Evolutionary conservation across 1,284 basidiomycete genomes (phyloP).

Genomic region (Singerocomus inundabilis): DNA sequence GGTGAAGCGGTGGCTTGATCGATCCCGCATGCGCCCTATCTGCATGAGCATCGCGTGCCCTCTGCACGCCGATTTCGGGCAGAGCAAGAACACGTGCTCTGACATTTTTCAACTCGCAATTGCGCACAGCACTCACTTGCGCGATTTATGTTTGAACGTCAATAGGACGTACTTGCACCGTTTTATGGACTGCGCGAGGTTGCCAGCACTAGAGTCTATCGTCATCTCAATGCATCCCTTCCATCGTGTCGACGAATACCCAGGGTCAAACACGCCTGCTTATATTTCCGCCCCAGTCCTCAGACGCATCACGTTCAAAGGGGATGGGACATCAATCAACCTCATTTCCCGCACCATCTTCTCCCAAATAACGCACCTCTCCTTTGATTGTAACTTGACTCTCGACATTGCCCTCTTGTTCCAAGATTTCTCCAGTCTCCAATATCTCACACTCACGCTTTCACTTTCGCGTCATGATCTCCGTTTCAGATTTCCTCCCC

Average conservation of each 20-base stretch:
- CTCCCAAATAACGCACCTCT: constrained; percentile 26
- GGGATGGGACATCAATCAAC: constrained; percentile 9
- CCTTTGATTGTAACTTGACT: constrained; percentile 19
- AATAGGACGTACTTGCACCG: constrained; percentile 18
- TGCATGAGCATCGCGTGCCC: constrained; percentile 23
- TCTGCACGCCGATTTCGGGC: constrained; percentile 23
- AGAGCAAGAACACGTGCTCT: constrained; percentile 9
- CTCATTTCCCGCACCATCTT: constrained; percentile 21
- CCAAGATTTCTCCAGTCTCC: constrained; percentile 16
- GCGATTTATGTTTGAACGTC: constrained; percentile 21
- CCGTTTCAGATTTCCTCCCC: constrained; percentile 2
- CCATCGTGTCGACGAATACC: constrained; percentile 8
- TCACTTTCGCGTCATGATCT: constrained; percentile 6
- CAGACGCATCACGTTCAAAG: constrained; percentile 16
- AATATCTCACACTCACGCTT: constrained; percentile 19
- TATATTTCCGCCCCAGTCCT: constrained; percentile 18
- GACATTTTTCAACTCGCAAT: constrained; percentile 23
- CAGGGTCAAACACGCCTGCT: background rate
- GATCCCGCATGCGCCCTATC: constrained; percentile 24
- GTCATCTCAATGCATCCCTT: constrained; percentile 16
- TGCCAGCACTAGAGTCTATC: constrained; percentile 18
- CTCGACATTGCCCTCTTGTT: constrained; percentile 21
- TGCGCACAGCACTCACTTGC: constrained; percentile 23
- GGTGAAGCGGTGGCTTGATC: constrained; percentile 23
- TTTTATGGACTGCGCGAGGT: constrained; percentile 17